phyloP scores from a whole-genome alignment of 2,329 filamentous ascomycete genomes.

The Colletotrichum sp. region DNA sequence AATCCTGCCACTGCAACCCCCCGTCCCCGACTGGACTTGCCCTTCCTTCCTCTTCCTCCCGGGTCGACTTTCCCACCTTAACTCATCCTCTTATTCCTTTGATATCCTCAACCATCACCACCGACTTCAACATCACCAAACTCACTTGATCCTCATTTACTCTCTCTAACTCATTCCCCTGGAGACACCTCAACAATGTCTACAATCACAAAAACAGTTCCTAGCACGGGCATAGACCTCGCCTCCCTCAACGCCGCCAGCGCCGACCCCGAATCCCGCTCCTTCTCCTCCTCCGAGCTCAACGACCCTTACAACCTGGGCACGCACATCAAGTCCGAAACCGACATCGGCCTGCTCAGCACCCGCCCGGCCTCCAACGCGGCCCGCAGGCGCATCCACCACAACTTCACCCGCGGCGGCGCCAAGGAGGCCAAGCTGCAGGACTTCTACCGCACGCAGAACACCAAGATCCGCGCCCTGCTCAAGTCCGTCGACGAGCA shows the following conservation, averaged over 20 bases:
- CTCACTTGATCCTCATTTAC: background rate
- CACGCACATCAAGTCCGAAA: constrained; percentile 75
- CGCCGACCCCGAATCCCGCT: constrained; percentile 18
- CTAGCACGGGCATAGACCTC: constrained; percentile 1
- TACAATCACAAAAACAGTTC: background rate
- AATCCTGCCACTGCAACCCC: background rate
- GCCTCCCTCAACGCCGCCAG: background rate
- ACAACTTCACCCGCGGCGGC: constrained; percentile 23
- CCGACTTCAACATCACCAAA: background rate
- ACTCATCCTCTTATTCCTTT: background rate
- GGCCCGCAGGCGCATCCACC: constrained; percentile 69
- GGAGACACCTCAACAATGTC: background rate
- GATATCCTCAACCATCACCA: background rate
- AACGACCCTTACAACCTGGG: constrained; percentile 85
- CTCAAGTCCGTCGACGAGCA: constrained; percentile 95
- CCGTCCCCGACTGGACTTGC: background rate
- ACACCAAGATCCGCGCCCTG: constrained; percentile 90
- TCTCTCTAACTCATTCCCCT: background rate
- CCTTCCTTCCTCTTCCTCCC: background rate
- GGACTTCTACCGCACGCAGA: constrained; percentile 88
- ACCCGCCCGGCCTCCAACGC: constrained; percentile 80
- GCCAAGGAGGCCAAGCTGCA: constrained; percentile 63
- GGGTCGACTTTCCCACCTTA: constrained; percentile 8
- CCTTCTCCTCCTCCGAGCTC: constrained; percentile 7
- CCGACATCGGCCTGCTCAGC: constrained; percentile 64